Evolutionary conservation across 768 basidiomycete species (phyloP), one percentile per base, ranked within the genome.

Genomic region (Naematelia aurantialba): DNA sequence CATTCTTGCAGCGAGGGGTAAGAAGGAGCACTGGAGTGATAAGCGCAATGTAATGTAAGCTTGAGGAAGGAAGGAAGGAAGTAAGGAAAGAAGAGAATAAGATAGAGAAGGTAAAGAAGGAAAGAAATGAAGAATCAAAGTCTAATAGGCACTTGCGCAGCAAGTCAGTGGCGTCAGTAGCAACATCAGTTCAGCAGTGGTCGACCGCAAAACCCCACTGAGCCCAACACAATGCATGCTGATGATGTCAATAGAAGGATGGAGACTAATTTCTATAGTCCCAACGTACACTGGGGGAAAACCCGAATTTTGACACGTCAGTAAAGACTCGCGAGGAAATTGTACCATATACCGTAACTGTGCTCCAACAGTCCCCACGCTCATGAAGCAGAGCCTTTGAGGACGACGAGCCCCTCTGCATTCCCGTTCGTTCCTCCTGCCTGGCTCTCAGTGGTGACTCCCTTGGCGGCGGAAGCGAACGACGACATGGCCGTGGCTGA

Each of bases 381-480:
- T 46, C 46, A 47, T 47, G 34, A 39, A 8, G 34, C 34, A 8
- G 52, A 17, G 22, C 66, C 66, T 49, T 62, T 68, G 14, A 71
- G 52, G 1, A 71, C 65, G 21, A 71, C 45, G 45, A 67, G 46
- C 0, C 69, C 69, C 31, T 66, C 69, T 14, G 39, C 53, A 54
- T 71, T 68, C 12, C 45, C 60, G 10, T 52, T 59, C 14, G 46
- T 31, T 21, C 45, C 58, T n/a, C 27, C 50, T 5, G 27, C 52
- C 29, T 55, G 56, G 22, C 31, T 55, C 13, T 60, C 29, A 14
- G 59, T 58, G 1, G 66, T 62, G 13, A 74, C 72, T 17, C 72
- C 72, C 26, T 69, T 71, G 0, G 63, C 67, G n/a, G 72, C 72
- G 24, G 65, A 72, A 13, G 69, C 69, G 50, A 74, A 74, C 1